These are phyloP conservation scores for Metschnikowia matae DNA, from an alignment of 805 yeast species.

Conservation along the genomic window DNA sequence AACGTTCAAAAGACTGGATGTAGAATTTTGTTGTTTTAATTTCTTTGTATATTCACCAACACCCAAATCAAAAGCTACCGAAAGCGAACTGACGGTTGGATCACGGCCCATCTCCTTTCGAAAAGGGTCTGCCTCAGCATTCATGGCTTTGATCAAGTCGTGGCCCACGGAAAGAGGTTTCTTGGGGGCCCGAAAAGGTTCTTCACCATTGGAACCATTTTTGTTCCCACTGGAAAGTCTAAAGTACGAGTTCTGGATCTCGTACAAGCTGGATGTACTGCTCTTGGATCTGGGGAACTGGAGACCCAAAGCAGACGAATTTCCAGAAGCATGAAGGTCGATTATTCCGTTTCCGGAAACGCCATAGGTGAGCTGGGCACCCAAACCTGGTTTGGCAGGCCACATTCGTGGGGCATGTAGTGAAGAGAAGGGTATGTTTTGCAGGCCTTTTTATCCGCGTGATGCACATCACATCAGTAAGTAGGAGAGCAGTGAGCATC, in stretches of 20 bases:
- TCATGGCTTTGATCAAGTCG: constrained; percentile 5
- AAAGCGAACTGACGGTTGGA: constrained; percentile 11
- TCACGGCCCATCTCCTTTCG: constrained; percentile 8
- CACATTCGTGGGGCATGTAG: constrained; percentile 12
- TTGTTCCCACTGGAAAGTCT: constrained; percentile 1
- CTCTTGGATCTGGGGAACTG: constrained; percentile 12
- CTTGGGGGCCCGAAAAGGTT: neutral
- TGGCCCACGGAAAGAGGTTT: neutral
- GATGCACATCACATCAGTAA: neutral
- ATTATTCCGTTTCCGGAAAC: constrained; percentile 13
- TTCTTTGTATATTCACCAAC: constrained; percentile 10
- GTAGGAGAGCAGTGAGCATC: neutral
- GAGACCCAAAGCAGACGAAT: neutral
- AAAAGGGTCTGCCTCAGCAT: constrained; percentile 11
- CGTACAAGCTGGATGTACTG: constrained; percentile 10
- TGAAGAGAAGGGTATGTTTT: neutral
- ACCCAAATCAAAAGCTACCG: constrained; percentile 9
- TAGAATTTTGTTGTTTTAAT: constrained; percentile 1
- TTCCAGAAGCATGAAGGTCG: neutral
- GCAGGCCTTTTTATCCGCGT: constrained; percentile 1
- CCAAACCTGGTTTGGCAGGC: constrained; percentile 14
- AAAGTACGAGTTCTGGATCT: constrained; percentile 10
- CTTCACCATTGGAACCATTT: neutral
- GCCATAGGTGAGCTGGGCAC: constrained; percentile 18
- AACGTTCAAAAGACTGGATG: constrained; percentile 3